Percentiles rank a stretch among this genome's conserved stretches.
Evolutionary conservation across 495 filamentous ascomycete species (phyloP).

Genomic region (Annulohypoxylon moriforme): DNA sequence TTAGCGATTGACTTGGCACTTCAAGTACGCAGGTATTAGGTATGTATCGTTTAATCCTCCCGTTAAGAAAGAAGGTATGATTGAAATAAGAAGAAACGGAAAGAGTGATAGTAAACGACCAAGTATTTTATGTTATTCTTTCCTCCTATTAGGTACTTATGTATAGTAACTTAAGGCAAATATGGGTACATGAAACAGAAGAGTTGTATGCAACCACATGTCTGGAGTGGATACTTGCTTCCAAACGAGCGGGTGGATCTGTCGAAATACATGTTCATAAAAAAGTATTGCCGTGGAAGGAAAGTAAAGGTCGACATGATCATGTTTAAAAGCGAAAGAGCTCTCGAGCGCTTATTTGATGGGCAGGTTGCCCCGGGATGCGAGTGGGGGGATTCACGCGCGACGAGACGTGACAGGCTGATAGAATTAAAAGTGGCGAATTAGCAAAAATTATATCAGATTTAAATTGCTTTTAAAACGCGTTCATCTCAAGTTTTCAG

Average conservation of each 20-base stretch:
- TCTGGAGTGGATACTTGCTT: conserved; percentile 1
- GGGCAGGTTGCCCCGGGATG: not conserved
- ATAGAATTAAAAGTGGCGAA: conserved; percentile 15
- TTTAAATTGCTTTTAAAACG: conserved; percentile 18
- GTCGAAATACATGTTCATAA: not conserved
- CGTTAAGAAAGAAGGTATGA: not conserved
- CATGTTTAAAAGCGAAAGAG: not conserved
- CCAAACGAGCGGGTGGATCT: not conserved
- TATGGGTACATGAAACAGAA: conserved; percentile 21
- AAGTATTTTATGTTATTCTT: conserved; percentile 1
- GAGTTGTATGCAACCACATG: conserved; percentile 3
- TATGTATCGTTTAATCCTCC: too few relatives aligned
- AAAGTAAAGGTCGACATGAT: not conserved
- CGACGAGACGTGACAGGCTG: conserved; percentile 10
- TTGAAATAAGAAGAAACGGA: not conserved
- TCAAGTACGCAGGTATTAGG: too few relatives aligned
- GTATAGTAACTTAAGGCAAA: conserved; percentile 6
- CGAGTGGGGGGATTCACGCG: not conserved
- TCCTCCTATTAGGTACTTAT: conserved; percentile 1
- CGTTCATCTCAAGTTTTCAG: not conserved
- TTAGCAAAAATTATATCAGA: not conserved
- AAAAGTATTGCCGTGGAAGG: not conserved
- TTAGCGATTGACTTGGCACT: conserved; percentile 3
- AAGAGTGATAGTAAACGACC: not conserved
- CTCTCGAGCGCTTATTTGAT: not conserved